Evolutionary conservation across 202 grass and related monocot species (phyloP), one percentile per base, ranked within the genome.

Genomic region (Eragrostis tef): DNA sequence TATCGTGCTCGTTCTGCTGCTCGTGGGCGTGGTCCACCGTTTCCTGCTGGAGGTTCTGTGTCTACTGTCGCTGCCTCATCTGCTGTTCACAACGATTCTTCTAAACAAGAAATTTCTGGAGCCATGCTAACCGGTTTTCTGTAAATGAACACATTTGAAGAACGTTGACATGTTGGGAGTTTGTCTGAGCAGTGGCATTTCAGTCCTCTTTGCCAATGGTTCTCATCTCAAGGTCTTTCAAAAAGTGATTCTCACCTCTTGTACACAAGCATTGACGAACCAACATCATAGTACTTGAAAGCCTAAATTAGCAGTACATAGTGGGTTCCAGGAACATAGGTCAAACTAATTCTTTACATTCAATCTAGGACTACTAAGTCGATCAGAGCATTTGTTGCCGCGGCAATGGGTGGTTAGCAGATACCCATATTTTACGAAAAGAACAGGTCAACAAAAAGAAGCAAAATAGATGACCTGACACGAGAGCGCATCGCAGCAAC

Each of bases 381-480:
- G 27, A 44, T 67, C 66, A 46, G n/a, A 29, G 53, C 57, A 58
- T 64, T 11, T 54, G 43, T 24, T 25, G 22, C 75, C 17, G 17
- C 19, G 5, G 36, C 3, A 58, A 86, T 78, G 67, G 68, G 67
- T 68, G 53, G 24, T 68, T 20, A 63, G 24, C 73, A 51, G 48
- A 46, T 61, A 62, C 67, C 73, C 73, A 25, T 68, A 39, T 34
- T 86, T 73, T 72, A 62, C 16, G 49, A 21, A 43, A 75, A 16
- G 21, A 75, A 31, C 48, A 67, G 73, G 51, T 26, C 83, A 78
- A 68, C 87, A 79, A 89, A 89, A 88, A 67, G 6, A 65, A 26
- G 73, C 73, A 79, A 78, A 82, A 89, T 48, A 25, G 67, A 78
- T 86, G 87, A 67, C 73, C 83, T 74, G 74, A 67, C 83, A 78